Evolutionary conservation across 1,284 basidiomycete genomes (phyloP).

Genomic region (Puccinia polysora): DNA sequence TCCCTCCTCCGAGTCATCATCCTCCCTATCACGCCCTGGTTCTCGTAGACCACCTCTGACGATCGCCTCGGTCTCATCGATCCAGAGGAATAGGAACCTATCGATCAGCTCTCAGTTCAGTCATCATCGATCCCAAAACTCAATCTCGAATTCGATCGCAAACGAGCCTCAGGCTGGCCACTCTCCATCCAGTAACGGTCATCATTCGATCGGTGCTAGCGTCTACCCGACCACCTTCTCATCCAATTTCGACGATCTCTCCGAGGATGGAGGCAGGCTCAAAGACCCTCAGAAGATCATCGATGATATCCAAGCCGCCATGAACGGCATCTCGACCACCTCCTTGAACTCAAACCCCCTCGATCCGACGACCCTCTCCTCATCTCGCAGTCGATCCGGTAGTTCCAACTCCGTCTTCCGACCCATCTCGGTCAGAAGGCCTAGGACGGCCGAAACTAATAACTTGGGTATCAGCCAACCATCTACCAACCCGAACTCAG

Average conservation of each 20-base stretch:
- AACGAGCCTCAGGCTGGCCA: background rate
- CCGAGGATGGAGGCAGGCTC: conserved; percentile 21
- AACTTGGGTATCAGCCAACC: background rate
- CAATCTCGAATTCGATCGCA: background rate
- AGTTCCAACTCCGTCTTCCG: conserved; percentile 7
- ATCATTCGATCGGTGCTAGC: conserved; percentile 7
- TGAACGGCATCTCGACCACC: conserved; percentile 12
- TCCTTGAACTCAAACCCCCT: background rate
- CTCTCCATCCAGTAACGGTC: background rate
- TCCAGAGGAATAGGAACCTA: conserved; percentile 1
- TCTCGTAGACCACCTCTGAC: conserved; percentile 7
- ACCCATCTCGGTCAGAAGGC: conserved; percentile 24
- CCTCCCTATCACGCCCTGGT: background rate
- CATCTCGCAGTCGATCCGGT: background rate
- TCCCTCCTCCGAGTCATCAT: background rate
- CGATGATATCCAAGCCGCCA: conserved; percentile 33
- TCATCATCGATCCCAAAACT: conserved; percentile 10
- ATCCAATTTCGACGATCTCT: conserved; percentile 14
- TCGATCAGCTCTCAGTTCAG: conserved; percentile 5
- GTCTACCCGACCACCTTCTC: conserved; percentile 25
- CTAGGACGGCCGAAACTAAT: background rate
- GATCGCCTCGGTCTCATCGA: conserved; percentile 13
- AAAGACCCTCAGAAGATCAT: conserved; percentile 29
- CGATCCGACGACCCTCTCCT: background rate
- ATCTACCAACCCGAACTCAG: background rate